Percentiles rank a stretch among this genome's conserved stretches.
These are phyloP conservation scores for Dovyalis caffra DNA, from an alignment of 345 rosid species.

Conservation along the genomic window DNA sequence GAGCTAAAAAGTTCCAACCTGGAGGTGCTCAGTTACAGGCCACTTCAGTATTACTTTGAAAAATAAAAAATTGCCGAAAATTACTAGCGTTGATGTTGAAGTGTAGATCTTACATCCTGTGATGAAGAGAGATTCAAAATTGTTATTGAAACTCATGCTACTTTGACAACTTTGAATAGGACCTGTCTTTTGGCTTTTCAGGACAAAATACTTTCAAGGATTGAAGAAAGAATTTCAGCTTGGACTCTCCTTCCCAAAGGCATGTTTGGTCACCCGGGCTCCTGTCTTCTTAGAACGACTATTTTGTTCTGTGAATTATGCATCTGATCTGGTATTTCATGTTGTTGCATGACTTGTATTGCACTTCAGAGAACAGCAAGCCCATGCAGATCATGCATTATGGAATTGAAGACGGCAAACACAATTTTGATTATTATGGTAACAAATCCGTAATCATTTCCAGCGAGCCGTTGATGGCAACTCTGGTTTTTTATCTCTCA, in stretches of 20 bases:
- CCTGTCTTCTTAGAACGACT: background rate
- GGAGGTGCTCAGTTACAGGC: too few relatives aligned
- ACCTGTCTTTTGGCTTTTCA: constrained; percentile 24
- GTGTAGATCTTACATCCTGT: too few relatives aligned
- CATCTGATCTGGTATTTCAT: constrained; percentile 5
- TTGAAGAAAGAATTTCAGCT: constrained; percentile 77
- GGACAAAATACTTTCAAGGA: constrained; percentile 60
- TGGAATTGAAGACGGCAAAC: constrained; percentile 43
- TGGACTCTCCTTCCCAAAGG: constrained; percentile 93
- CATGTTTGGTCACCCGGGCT: constrained; percentile 12
- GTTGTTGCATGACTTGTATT: constrained; percentile 3
- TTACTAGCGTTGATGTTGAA: too few relatives aligned
- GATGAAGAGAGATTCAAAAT: too few relatives aligned
- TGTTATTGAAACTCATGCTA: too few relatives aligned
- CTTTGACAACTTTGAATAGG: background rate
- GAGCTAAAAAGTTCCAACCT: too few relatives aligned
- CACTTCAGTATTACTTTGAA: too few relatives aligned
- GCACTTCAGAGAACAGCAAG: constrained; percentile 52
- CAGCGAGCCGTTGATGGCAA: constrained; percentile 58
- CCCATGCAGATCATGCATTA: constrained; percentile 50
- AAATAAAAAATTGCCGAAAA: too few relatives aligned
- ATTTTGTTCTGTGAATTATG: background rate
- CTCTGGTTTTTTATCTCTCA: constrained; percentile 71
- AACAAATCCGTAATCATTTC: constrained; percentile 33
- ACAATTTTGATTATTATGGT: constrained; percentile 50